A percentile compares a stretch with the other conserved stretches of the same genome.
Conservation (phyloP, 768 basidiomycete species). For the Glaciozyma antarctica region DNA sequence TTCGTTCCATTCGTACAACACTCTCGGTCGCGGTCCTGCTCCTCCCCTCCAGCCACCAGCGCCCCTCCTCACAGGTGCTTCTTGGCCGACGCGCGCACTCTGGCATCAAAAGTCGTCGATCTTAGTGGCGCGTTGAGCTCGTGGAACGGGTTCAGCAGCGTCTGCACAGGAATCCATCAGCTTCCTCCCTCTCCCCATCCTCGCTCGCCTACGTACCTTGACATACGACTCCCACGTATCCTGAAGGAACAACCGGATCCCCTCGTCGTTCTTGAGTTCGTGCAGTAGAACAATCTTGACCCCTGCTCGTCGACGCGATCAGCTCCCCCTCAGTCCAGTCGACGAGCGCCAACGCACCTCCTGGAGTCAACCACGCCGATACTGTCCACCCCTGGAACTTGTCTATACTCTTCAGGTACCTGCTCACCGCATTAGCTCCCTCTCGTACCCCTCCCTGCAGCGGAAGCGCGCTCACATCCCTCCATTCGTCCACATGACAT, state of each 20-base stretch:
- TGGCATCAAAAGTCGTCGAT: constrained; percentile 68
- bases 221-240: constrained; percentile 97
- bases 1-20: background rate
- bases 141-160: constrained; percentile 90
- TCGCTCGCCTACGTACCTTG: constrained; percentile 53
- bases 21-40: background rate
- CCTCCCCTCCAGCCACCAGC: background rate
- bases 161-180: constrained; percentile 45
- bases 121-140: constrained; percentile 75
- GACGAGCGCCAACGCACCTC: constrained; percentile 56
- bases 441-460: background rate
- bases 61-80: constrained; percentile 52
- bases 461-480: constrained; percentile 27
- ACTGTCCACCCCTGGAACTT: constrained; percentile 99
- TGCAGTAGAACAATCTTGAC: constrained; percentile 92
- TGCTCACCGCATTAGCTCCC: constrained; percentile 37
- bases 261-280: constrained; percentile 93
- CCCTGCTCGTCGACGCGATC: constrained; percentile 47
- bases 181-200: background rate
- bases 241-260: constrained; percentile 80
- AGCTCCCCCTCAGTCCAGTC: background rate
- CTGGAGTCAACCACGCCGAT: constrained; percentile 89
- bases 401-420: constrained; percentile 92
- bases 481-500: constrained; percentile 72
- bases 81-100: constrained; percentile 76